Percentiles rank a stretch among this genome's conserved stretches.
Conservation (phyloP, 345 rosid genomes). For the Salix brachista region DNA sequence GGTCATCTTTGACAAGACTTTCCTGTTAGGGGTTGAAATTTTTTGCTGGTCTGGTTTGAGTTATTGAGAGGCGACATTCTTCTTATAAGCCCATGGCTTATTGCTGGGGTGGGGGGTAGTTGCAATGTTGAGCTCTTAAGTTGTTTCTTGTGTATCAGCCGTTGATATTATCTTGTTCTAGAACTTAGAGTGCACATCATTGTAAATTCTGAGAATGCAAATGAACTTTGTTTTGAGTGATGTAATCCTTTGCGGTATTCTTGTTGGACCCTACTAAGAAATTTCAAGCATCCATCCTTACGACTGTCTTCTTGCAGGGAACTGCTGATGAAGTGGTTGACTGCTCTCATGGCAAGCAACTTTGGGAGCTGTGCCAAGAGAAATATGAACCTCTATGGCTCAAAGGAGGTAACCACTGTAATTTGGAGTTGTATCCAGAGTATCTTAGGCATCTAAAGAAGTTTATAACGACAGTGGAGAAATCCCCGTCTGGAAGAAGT, state of each 20-base stretch:
- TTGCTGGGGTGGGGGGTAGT: no score
- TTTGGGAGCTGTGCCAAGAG: conserved; percentile 92
- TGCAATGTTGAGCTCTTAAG: no score
- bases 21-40: no score
- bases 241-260: neutral
- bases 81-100: no score
- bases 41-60: no score
- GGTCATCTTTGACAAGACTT: neutral
- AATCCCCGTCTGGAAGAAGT: conserved; percentile 57
- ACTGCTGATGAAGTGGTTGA: conserved; percentile 90
- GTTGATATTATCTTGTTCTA: no score
- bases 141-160: no score
- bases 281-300: neutral
- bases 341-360: conserved; percentile 90
- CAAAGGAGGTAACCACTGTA: conserved; percentile 87
- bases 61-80: no score
- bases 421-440: conserved; percentile 76
- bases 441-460: conserved; percentile 88
- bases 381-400: conserved; percentile 94
- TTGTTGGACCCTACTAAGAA: neutral
- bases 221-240: neutral
- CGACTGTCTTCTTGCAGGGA: conserved; percentile 45
- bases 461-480: conserved; percentile 75
- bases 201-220: neutral
- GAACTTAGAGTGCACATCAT: neutral